Conservation (phyloP, 148 eudicot genomes). For the Pouteria glomerata region DNA sequence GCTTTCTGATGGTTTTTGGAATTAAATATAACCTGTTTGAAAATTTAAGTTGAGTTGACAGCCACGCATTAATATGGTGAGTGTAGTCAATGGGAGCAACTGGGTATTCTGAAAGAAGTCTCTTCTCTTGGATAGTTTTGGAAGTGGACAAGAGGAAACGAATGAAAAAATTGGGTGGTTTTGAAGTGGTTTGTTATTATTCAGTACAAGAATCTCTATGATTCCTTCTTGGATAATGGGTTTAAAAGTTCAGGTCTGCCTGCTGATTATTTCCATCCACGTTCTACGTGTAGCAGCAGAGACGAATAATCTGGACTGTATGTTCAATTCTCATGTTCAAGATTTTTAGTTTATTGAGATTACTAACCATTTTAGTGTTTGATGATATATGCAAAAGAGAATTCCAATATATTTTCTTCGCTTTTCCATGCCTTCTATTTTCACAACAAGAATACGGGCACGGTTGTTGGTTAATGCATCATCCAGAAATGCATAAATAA, state of each 20-base stretch:
- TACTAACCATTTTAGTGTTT: background rate
- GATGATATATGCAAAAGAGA: background rate
- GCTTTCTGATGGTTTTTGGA: background rate
- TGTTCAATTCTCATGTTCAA: slow-evolving; percentile 18
- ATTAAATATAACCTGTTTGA: background rate
- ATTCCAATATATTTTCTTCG: background rate
- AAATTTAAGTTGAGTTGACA: background rate
- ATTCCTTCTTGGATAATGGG: slow-evolving; percentile 21
- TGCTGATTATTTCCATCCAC: slow-evolving; percentile 27
- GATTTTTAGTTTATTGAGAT: too few species aligned
- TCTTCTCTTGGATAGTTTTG: background rate
- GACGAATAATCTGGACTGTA: slow-evolving; percentile 43
- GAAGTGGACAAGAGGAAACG: background rate
- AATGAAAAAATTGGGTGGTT: background rate
- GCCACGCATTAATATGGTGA: too few species aligned
- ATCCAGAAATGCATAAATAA: too few species aligned
- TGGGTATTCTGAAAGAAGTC: background rate
- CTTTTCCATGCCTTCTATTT: background rate
- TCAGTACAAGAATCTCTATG: slow-evolving; percentile 6
- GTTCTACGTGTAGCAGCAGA: slow-evolving; percentile 17
- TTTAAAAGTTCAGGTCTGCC: too few species aligned
- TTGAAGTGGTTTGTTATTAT: background rate
- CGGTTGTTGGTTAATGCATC: background rate
- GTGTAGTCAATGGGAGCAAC: too few species aligned
- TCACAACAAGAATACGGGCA: background rate